Percentiles rank a stretch among this genome's conserved stretches.
Conservation (phyloP, 257 asterid species). For the Cynanchum wilfordii region DNA sequence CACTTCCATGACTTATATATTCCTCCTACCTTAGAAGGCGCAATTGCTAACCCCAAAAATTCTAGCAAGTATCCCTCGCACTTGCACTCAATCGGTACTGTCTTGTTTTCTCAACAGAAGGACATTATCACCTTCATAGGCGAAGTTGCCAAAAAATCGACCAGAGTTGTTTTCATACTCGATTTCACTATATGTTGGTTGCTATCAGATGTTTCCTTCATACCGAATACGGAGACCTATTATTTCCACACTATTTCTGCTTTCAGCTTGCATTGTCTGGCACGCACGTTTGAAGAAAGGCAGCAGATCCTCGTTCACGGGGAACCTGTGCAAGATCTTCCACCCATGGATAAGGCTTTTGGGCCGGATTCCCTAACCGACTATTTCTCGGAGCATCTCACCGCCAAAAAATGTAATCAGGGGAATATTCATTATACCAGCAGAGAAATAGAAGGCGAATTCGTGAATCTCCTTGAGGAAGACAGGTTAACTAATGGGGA, state of each 20-base stretch:
- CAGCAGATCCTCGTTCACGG: slow-evolving; percentile 7
- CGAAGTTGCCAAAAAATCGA: slow-evolving; percentile 7
- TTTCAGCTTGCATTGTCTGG: slow-evolving; percentile 14
- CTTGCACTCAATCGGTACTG: slow-evolving; percentile 26
- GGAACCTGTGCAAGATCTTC: slow-evolving; percentile 11
- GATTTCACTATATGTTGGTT: slow-evolving; percentile 40
- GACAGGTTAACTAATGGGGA: slow-evolving; percentile 20
- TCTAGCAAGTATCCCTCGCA: slow-evolving; percentile 41
- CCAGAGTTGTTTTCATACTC: slow-evolving; percentile 33
- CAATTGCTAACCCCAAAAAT: slow-evolving; percentile 43
- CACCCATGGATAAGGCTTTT: neutral
- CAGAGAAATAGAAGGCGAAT: slow-evolving; percentile 41
- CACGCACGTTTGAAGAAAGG: slow-evolving; percentile 21
- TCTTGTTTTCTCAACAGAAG: slow-evolving; percentile 24
- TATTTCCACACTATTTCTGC: slow-evolving; percentile 42
- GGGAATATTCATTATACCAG: slow-evolving; percentile 39
- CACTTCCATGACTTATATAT: slow-evolving; percentile 38
- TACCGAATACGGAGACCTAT: slow-evolving; percentile 37
- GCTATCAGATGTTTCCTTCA: slow-evolving; percentile 37
- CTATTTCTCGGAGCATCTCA: neutral
- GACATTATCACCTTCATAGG: slow-evolving; percentile 26
- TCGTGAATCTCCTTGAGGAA: slow-evolving; percentile 22
- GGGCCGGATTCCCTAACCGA: neutral
- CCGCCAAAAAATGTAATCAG: neutral
- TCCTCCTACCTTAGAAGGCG: slow-evolving; percentile 32